Conservation (phyloP, 306 rosid genomes). For the Crataegus laevigata region DNA sequence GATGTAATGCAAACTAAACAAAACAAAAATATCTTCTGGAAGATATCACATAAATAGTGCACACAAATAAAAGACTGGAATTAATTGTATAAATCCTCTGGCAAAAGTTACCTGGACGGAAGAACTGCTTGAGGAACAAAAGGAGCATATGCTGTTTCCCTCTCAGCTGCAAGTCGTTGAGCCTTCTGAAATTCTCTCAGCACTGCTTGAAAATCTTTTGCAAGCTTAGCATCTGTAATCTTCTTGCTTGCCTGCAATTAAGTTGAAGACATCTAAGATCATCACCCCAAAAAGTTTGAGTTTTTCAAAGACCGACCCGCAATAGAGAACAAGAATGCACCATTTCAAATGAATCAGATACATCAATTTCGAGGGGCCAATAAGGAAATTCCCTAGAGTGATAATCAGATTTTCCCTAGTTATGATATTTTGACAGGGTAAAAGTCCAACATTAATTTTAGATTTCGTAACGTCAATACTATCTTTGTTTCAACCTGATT, state of each 20-base stretch:
- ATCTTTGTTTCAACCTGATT: too few species aligned
- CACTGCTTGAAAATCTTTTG: conserved; percentile 93
- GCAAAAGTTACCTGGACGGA: conserved; percentile 54
- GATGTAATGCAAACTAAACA: neutral
- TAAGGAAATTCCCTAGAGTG: neutral
- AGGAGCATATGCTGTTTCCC: conserved; percentile 88
- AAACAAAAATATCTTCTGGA: neutral
- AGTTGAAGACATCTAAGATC: conserved; percentile 2
- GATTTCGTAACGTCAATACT: neutral
- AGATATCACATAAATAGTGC: neutral
- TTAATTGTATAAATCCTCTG: neutral
- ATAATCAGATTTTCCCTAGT: conserved; percentile 1
- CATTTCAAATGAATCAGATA: neutral
- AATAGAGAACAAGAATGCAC: neutral
- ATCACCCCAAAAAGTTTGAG: neutral
- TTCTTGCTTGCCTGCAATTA: conserved; percentile 75
- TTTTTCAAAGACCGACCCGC: neutral
- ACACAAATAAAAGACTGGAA: neutral
- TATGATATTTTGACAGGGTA: neutral
- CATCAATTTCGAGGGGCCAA: neutral
- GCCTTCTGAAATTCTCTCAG: conserved; percentile 95
- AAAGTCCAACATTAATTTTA: neutral
- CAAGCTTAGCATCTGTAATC: conserved; percentile 93
- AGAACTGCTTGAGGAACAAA: conserved; percentile 69
- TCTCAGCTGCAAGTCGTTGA: conserved; percentile 93